Evolutionary conservation across 768 basidiomycete species (phyloP), one percentile per base, ranked within the genome.

Genomic region (Macrolepiota albuminosa): DNA sequence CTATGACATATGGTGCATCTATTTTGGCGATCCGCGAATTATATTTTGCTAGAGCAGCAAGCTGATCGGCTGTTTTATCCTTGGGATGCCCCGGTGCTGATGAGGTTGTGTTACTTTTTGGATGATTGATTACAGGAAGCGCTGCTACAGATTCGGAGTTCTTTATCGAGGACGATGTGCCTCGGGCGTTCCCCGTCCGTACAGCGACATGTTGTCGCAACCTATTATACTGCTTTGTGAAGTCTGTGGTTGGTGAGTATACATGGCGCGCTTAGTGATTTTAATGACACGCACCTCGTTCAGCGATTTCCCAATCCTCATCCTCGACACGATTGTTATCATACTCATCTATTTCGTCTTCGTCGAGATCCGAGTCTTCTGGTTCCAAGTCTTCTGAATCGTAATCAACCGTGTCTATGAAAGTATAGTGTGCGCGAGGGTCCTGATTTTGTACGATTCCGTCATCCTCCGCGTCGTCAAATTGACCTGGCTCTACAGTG

Each of bases 221-320:
- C 26, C 97, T 88, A 75, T 98, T 98, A 75, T 91, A 99, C 67
- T 98, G 95, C 74, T 98, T 98, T 37, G 97, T 98, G 67, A 99
- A 98, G 76, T 99, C 97, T 97, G 71, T 53, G 62, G 62, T 59
- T 56, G 61, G 65, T 61, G 45, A 58, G 64, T 34, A 16, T 49
- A 39, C 6, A 4, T 56, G 29, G 51, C 55, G 37, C n/a, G 58
- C 52, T 45, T 33, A 59, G 11, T n/a, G 50, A 24, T 16, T 24
- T 43, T 14, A 36, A 57, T 58, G 21, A 47, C 13, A 51, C 80
- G 46, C 64, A 88, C 93, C 89, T 82, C 88, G 75, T 73, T 93
- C 91, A 55, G 89, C 83, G 57, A 90, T 81, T 71, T 94, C 89
- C 92, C 89, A 92, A 70, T 94, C 91, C 67, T 94, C 92, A 68